phyloP scores from a whole-genome alignment of 2,329 filamentous ascomycete species.

The Thermochaetoides dissita region DNA sequence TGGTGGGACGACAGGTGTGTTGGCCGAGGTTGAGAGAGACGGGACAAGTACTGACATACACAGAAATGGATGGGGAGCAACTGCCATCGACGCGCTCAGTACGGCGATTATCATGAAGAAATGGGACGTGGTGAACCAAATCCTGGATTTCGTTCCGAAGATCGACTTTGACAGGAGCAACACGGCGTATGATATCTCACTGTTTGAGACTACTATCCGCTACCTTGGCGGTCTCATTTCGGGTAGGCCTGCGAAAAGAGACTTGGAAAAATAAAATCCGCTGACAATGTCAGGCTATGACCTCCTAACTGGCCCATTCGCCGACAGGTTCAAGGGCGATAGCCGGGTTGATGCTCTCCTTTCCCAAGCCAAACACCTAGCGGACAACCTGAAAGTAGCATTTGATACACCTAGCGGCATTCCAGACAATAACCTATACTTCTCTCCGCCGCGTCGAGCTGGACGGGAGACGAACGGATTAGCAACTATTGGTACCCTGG shows the following conservation, averaged over 20 bases:
- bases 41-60: conserved; percentile 19
- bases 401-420: conserved; percentile 67
- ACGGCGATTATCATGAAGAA: conserved; percentile 69
- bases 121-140: conserved; percentile 50
- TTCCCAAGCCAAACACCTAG: conserved; percentile 52
- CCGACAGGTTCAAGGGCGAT: conserved; percentile 20
- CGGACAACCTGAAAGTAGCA: conserved; percentile 59
- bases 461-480: conserved; percentile 50
- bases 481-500: conserved; percentile 62
- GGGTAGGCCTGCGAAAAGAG: conserved; percentile 26
- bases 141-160: conserved; percentile 54
- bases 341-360: conserved; percentile 42
- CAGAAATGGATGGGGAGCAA: conserved; percentile 71
- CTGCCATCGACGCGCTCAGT: conserved; percentile 64
- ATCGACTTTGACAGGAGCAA: conserved; percentile 50
- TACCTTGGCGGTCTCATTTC: conserved; percentile 73
- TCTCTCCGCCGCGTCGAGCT: conserved; percentile 37
- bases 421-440: conserved; percentile 54
- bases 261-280: too few species aligned
- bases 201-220: conserved; percentile 86
- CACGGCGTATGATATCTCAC: conserved; percentile 48
- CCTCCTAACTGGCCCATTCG: conserved; percentile 54
- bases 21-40: neutral
- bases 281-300: conserved; percentile 41
- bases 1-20: conserved; percentile 55